Conservation (phyloP, 805 yeast species). For the Cyberlindnera maritima region DNA sequence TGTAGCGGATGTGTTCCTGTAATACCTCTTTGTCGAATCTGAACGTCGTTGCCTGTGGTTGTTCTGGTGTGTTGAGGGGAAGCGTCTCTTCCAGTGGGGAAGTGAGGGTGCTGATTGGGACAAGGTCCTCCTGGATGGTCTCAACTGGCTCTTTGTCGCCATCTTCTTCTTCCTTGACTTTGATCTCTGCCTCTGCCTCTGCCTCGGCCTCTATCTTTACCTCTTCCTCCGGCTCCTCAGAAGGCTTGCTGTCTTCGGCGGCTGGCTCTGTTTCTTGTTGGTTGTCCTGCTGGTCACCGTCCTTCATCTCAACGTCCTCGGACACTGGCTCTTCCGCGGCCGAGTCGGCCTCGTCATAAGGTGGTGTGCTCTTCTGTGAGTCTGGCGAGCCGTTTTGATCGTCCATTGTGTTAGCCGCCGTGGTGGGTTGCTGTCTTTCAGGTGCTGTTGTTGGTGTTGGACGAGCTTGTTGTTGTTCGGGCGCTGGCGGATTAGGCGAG, state of each 20-base stretch:
- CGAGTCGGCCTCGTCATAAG: neutral
- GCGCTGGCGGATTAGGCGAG: neutral
- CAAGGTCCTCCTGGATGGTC: neutral
- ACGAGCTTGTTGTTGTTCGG: neutral
- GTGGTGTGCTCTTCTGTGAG: too few relatives aligned
- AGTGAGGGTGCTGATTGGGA: neutral
- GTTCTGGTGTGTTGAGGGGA: slow-evolving; percentile 23
- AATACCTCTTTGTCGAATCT: slow-evolving; percentile 11
- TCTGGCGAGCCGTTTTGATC: neutral
- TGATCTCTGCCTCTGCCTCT: neutral
- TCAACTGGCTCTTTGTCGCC: neutral
- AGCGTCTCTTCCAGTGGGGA: slow-evolving; percentile 15
- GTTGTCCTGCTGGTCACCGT: neutral
- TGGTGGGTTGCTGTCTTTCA: neutral
- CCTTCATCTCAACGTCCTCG: neutral
- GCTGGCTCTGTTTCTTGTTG: too few relatives aligned
- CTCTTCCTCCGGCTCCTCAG: too few relatives aligned
- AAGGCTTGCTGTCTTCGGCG: too few relatives aligned
- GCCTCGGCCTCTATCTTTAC: too few relatives aligned
- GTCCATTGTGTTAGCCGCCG: neutral
- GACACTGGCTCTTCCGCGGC: neutral
- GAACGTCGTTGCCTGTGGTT: slow-evolving; percentile 27
- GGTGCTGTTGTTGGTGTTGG: neutral
- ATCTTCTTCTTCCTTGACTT: neutral
- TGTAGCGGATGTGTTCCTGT: slow-evolving; percentile 13